Conservation (phyloP, 345 rosid genomes). For the Noccaea caerulescens region DNA sequence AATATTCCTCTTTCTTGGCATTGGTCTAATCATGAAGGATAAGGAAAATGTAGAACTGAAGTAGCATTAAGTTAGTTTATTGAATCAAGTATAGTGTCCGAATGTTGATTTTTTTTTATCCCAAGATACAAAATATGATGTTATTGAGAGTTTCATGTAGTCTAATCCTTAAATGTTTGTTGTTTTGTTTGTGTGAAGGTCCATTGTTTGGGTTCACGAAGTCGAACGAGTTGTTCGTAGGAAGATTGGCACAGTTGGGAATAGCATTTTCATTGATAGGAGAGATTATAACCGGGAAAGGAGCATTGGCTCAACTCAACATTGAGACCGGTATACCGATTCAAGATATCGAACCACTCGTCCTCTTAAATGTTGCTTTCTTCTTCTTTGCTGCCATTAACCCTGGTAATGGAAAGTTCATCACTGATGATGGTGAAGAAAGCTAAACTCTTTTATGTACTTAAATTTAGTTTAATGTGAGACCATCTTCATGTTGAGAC, state of each 20-base stretch:
- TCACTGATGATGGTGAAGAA: conserved; percentile 75
- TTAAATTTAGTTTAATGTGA: conserved; percentile 25
- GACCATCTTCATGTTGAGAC: conserved; percentile 36
- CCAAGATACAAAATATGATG: background rate
- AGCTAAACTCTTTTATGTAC: conserved; percentile 22
- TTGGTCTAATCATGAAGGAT: too few relatives aligned
- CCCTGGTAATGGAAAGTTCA: conserved; percentile 90
- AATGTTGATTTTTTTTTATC: background rate
- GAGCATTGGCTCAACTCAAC: conserved; percentile 96
- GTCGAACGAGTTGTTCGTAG: conserved; percentile 89
- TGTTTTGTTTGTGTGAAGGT: conserved; percentile 52
- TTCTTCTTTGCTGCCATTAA: conserved; percentile 92
- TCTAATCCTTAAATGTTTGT: conserved; percentile 51
- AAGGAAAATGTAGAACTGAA: too few relatives aligned
- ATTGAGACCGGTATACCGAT: conserved; percentile 94
- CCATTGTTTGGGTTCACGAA: conserved; percentile 95
- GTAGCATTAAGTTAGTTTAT: background rate
- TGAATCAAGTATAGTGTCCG: background rate
- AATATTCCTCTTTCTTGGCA: background rate
- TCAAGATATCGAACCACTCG: conserved; percentile 87
- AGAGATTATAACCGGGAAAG: conserved; percentile 91
- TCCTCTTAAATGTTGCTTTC: conserved; percentile 84
- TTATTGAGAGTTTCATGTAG: background rate
- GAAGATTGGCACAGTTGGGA: conserved; percentile 94
- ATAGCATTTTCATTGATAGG: conserved; percentile 94